phyloP scores from a whole-genome alignment of 805 yeast species.

The Ogataea ganodermae region DNA sequence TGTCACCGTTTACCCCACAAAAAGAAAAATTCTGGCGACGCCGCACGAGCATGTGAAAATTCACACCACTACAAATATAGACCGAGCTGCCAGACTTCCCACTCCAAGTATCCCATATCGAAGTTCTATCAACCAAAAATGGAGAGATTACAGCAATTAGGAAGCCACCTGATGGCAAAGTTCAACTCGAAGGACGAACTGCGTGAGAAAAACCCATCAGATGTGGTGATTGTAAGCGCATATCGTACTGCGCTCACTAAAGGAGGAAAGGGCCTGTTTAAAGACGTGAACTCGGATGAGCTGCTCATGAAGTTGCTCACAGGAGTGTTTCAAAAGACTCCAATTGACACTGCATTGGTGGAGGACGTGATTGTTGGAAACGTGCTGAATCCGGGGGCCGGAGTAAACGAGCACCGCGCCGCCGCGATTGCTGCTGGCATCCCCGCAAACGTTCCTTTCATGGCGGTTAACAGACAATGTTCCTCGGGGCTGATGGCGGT shows the following conservation, averaged over 20 bases:
- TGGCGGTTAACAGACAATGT: conserved; percentile 91
- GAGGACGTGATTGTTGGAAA: conserved; percentile 91
- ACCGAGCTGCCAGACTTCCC: not conserved
- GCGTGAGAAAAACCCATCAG: conserved; percentile 65
- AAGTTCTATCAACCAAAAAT: conserved; percentile 18
- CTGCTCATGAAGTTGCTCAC: conserved; percentile 64
- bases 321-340: conserved; percentile 57
- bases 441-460: conserved; percentile 76
- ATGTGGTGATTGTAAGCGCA: conserved; percentile 88
- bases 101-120: not conserved
- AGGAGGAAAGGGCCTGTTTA: conserved; percentile 85
- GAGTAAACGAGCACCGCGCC: conserved; percentile 93
- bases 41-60: conserved; percentile 13
- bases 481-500: conserved; percentile 92
- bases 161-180: conserved; percentile 32
- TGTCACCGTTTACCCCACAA: conserved; percentile 11
- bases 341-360: conserved; percentile 53
- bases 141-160: conserved; percentile 41
- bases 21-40: conserved; percentile 1
- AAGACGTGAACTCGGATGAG: conserved; percentile 81
- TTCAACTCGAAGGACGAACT: conserved; percentile 23
- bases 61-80: not conserved
- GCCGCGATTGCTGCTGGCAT: conserved; percentile 90
- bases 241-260: conserved; percentile 88
- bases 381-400: conserved; percentile 90